Percentiles rank a stretch among this genome's conserved stretches.
These are phyloP conservation scores for Barnettozyma sp. DNA, from an alignment of 805 yeast genomes.

Conservation along the genomic window DNA sequence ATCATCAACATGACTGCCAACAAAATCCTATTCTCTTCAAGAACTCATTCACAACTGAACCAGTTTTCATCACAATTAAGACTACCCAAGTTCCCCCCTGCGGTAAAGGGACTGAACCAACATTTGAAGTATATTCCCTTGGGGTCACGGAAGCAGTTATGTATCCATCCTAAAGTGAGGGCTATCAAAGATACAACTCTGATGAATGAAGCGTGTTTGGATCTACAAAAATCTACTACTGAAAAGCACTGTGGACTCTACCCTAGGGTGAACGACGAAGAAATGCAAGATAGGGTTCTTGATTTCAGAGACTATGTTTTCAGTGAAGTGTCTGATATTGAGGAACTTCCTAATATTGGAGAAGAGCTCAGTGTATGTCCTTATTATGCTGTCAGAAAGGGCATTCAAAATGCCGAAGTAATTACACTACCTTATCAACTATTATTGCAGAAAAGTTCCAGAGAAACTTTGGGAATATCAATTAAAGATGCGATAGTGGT, in stretches of 20 bases:
- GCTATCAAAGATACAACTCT: slow-evolving; percentile 40
- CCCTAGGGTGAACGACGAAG: slow-evolving; percentile 27
- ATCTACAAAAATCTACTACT: slow-evolving; percentile 44
- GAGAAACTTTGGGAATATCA: slow-evolving; percentile 53
- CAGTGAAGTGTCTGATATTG: slow-evolving; percentile 51
- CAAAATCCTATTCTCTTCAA: slow-evolving; percentile 64
- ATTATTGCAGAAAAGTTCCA: slow-evolving; percentile 50
- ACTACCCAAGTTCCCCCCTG: slow-evolving; percentile 57
- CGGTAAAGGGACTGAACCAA: slow-evolving; percentile 42
- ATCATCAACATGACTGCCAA: too few relatives aligned
- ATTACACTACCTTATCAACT: slow-evolving; percentile 83
- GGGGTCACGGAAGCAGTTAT: slow-evolving; percentile 80
- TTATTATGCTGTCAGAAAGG: slow-evolving; percentile 64
- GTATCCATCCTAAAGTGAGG: slow-evolving; percentile 61
- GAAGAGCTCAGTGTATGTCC: slow-evolving; percentile 58
- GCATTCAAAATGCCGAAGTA: slow-evolving; percentile 57
- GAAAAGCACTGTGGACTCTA: slow-evolving; percentile 35
- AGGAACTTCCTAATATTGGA: slow-evolving; percentile 65
- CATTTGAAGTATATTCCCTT: slow-evolving; percentile 61
- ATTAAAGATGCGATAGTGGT: slow-evolving; percentile 62
- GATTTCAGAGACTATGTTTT: slow-evolving; percentile 44
- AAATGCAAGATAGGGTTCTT: slow-evolving; percentile 23
- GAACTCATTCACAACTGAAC: slow-evolving; percentile 84
- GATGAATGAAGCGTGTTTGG: slow-evolving; percentile 78
- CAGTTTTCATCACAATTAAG: slow-evolving; percentile 73